Evolutionary conservation across 495 filamentous ascomycete species (phyloP).

Genomic region (Neurospora discreta): DNA sequence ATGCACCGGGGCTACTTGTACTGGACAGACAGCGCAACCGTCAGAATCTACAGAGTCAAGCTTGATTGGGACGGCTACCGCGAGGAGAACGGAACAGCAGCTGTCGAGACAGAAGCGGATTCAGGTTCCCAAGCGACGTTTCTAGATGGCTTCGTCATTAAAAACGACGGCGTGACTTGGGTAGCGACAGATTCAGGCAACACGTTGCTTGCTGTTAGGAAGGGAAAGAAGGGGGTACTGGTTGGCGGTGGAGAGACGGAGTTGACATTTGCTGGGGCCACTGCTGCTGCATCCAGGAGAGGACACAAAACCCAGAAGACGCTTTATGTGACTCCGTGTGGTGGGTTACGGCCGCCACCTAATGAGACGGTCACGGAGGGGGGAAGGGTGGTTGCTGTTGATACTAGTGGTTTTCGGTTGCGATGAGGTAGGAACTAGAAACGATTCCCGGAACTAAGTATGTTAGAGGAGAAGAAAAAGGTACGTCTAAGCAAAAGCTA

Average conservation of each 20-base stretch:
- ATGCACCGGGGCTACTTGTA: background rate
- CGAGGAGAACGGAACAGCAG: background rate
- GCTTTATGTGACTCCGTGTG: background rate
- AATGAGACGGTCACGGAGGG: background rate
- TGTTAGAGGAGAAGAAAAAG: conserved; percentile 33
- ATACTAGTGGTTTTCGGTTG: background rate
- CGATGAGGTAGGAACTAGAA: background rate
- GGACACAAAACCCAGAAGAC: background rate
- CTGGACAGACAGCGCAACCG: background rate
- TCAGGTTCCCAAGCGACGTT: background rate
- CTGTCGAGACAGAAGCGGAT: background rate
- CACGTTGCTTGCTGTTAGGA: background rate
- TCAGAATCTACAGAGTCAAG: background rate
- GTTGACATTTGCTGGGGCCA: background rate
- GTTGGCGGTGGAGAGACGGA: background rate
- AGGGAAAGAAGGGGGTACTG: background rate
- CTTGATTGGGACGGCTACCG: background rate
- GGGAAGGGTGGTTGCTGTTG: conserved; percentile 1
- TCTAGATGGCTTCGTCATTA: background rate
- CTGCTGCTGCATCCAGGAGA: background rate
- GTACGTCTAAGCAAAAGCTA: conserved; percentile 1
- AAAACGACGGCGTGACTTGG: background rate
- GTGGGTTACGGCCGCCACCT: background rate
- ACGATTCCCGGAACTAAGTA: background rate
- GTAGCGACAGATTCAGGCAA: background rate